phyloP scores from a whole-genome alignment of 768 basidiomycete species.

The Sporobolomyces roseus region DNA sequence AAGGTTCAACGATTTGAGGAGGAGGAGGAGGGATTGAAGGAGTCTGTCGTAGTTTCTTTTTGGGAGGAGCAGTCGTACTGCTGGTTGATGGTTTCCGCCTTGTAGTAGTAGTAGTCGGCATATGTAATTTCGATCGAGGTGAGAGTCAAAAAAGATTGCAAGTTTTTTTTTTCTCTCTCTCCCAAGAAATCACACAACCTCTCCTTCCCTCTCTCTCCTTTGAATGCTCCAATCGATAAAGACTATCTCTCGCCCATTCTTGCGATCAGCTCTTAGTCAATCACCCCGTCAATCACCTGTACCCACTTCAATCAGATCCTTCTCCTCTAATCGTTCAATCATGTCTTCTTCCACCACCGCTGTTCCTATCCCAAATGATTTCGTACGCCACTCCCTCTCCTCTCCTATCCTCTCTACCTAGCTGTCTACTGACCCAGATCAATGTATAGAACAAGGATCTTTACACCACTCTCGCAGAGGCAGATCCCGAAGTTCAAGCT shows the following conservation, averaged over 20 bases:
- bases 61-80: too few species aligned
- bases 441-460: conserved; percentile 75
- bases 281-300: not conserved
- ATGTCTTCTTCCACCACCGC: conserved; percentile 42
- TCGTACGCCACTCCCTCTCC: conserved; percentile 43
- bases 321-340: not conserved
- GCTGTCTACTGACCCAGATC: too few species aligned
- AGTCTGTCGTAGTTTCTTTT: too few species aligned
- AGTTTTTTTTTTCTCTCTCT: not conserved
- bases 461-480: conserved; percentile 80
- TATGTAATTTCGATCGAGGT: too few species aligned
- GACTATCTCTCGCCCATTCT: conserved; percentile 2
- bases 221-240: conserved; percentile 17
- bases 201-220: not conserved
- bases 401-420: too few species aligned
- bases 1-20: not conserved
- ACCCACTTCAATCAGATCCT: not conserved
- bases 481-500: conserved; percentile 90
- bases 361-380: conserved; percentile 52
- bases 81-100: too few species aligned
- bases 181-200: not conserved
- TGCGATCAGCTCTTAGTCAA: not conserved
- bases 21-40: too few species aligned
- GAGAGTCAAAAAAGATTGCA: too few species aligned
- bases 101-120: too few species aligned